These are phyloP conservation scores for Rugonectria rugulosa DNA, from an alignment of 2,329 filamentous ascomycete genomes.

Conservation along the genomic window DNA sequence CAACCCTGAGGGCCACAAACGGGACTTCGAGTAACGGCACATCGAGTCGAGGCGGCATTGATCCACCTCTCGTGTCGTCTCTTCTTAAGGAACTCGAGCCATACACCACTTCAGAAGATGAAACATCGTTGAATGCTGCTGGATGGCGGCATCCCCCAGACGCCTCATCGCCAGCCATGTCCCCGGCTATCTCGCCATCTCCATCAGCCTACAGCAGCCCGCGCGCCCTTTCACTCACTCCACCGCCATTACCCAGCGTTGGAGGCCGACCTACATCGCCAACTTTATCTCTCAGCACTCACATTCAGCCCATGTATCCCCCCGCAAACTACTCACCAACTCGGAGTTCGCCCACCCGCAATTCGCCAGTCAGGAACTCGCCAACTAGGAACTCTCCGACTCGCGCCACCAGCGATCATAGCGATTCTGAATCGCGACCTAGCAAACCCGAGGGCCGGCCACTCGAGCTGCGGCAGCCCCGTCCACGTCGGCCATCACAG, in stretches of 20 bases:
- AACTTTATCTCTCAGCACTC: constrained; percentile 70
- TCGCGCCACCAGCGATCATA: constrained; percentile 26
- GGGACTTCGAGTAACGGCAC: constrained; percentile 11
- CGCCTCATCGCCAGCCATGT: constrained; percentile 69
- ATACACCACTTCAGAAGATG: constrained; percentile 65
- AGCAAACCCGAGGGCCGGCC: constrained; percentile 42
- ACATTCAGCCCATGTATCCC: constrained; percentile 77
- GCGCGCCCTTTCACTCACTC: constrained; percentile 71
- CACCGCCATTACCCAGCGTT: constrained; percentile 68
- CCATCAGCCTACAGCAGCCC: constrained; percentile 72
- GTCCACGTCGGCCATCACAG: constrained; percentile 55
- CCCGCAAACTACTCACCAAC: constrained; percentile 77
- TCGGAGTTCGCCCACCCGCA: constrained; percentile 34
- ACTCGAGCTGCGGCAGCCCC: constrained; percentile 61
- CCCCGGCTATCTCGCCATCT: constrained; percentile 70
- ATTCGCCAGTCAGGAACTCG: constrained; percentile 36
- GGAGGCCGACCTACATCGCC: constrained; percentile 68
- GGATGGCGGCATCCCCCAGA: constrained; percentile 44
- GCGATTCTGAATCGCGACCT: constrained; percentile 33
- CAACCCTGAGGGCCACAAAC: constrained; percentile 32
- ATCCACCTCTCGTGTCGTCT: constrained; percentile 84
- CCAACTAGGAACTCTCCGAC: constrained; percentile 59
- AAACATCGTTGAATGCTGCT: constrained; percentile 43
- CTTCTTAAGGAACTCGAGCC: constrained; percentile 87
- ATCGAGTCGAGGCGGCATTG: constrained; percentile 47